These are phyloP conservation scores for Vitis hybrid DNA, from an alignment of 177 flowering plant genomes.

Conservation along the genomic window DNA sequence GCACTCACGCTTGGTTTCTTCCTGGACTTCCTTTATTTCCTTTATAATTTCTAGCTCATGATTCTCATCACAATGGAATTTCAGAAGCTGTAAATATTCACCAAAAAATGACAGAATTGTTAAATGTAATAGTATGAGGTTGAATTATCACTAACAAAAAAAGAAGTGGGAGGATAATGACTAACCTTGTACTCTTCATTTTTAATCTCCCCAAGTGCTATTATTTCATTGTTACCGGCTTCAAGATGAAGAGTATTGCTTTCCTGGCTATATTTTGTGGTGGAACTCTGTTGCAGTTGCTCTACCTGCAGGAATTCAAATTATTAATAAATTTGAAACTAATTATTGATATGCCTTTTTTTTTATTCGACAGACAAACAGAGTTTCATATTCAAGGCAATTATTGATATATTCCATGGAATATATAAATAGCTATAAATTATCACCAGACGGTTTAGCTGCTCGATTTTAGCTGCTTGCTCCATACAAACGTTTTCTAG, in stretches of 20 bases:
- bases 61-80: conserved; percentile 18
- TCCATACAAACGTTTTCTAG: conserved; percentile 68
- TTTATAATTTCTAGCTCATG: conserved; percentile 28
- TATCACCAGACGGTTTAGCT: conserved; percentile 59
- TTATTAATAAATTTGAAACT: background rate
- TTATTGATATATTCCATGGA: too few relatives aligned
- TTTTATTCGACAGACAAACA: background rate
- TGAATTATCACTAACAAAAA: background rate
- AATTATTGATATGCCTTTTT: too few relatives aligned
- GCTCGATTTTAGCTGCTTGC: conserved; percentile 77
- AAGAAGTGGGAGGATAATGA: background rate
- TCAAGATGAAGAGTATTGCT: conserved; percentile 10
- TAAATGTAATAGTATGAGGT: too few relatives aligned
- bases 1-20: conserved; percentile 21
- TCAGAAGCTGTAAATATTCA: conserved; percentile 33
- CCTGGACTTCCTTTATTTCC: conserved; percentile 38
- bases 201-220: conserved; percentile 14
- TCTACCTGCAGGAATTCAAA: conserved; percentile 46
- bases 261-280: conserved; percentile 12
- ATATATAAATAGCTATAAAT: background rate
- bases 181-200: conserved; percentile 25
- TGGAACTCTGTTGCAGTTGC: conserved; percentile 35
- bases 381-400: background rate
- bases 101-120: background rate
- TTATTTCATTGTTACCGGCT: conserved; percentile 17